Conservation (phyloP, 352 stramenopile genomes). For the Globisporangium abappressorium region DNA sequence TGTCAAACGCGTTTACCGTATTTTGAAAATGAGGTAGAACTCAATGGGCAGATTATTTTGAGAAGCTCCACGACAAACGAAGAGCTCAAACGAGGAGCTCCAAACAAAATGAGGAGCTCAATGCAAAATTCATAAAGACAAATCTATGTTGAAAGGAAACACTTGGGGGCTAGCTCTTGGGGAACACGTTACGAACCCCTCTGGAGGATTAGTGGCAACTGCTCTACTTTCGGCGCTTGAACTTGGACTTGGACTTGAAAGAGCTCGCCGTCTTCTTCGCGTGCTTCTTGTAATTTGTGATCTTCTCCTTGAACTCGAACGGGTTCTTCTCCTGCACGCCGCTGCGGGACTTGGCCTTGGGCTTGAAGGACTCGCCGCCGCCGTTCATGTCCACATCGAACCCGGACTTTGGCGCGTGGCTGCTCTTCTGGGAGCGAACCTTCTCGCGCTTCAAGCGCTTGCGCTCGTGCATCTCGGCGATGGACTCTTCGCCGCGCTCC, state of each 20-base stretch:
- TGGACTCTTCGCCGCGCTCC: slow-evolving; percentile 72
- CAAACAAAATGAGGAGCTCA: not conserved
- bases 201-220: not conserved
- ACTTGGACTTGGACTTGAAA: slow-evolving; percentile 92
- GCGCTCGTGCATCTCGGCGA: slow-evolving; percentile 71
- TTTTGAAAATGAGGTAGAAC: not conserved
- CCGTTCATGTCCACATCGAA: slow-evolving; percentile 80
- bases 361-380: slow-evolving; percentile 19
- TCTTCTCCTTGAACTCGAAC: slow-evolving; percentile 91
- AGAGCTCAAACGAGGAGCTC: not conserved
- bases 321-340: slow-evolving; percentile 42
- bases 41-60: no score
- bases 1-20: not conserved
- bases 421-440: slow-evolving; percentile 50
- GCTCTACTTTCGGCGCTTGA: slow-evolving; percentile 77
- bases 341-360: slow-evolving; percentile 40
- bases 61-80: no score
- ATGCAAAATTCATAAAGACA: not conserved
- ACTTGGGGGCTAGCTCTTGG: not conserved
- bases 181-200: not conserved
- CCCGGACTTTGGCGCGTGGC: slow-evolving; percentile 38
- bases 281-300: slow-evolving; percentile 89
- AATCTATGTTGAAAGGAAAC: not conserved
- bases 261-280: slow-evolving; percentile 80
- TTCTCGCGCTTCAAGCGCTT: slow-evolving; percentile 82